Conservation (phyloP, 371 early-diverging fungal genomes). For the Mortierella sp. region DNA sequence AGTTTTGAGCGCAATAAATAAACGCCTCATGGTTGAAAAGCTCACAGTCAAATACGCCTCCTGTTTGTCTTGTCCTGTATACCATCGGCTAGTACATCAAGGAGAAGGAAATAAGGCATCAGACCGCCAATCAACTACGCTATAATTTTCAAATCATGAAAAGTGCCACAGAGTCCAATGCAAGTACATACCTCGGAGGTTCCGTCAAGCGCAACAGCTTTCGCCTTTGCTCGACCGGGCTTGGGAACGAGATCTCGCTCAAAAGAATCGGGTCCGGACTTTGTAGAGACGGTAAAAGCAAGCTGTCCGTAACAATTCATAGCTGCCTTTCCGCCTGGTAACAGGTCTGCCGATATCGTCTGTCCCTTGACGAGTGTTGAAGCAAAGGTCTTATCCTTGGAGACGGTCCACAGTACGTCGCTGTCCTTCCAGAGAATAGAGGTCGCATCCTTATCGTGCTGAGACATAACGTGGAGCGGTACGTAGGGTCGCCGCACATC, state of each 20-base stretch:
- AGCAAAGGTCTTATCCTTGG: constrained; percentile 84
- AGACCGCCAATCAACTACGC: not conserved
- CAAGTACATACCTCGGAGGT: constrained; percentile 23
- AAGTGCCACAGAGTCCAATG: not conserved
- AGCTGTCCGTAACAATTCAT: constrained; percentile 85
- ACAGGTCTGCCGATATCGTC: constrained; percentile 64
- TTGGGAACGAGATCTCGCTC: constrained; percentile 44
- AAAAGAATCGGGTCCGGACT: constrained; percentile 51
- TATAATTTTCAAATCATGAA: too few species aligned
- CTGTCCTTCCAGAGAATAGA: constrained; percentile 80
- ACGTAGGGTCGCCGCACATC: constrained; percentile 84
- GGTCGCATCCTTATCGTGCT: constrained; percentile 82
- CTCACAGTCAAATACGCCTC: constrained; percentile 75
- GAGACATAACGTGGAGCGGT: constrained; percentile 78
- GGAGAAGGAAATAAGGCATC: not conserved
- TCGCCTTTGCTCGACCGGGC: constrained; percentile 27
- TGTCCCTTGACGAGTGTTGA: constrained; percentile 64
- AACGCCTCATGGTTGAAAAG: constrained; percentile 80
- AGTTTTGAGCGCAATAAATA: constrained; percentile 76
- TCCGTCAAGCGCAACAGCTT: constrained; percentile 45
- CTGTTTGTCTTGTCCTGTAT: constrained; percentile 64
- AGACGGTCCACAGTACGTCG: constrained; percentile 78
- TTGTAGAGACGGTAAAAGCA: constrained; percentile 70
- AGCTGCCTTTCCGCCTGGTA: constrained; percentile 69
- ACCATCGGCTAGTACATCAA: constrained; percentile 25